Base-by-base conservation (phyloP, 495 filamentous ascomycete genomes). In the Daldinia caldariorum region DNA sequence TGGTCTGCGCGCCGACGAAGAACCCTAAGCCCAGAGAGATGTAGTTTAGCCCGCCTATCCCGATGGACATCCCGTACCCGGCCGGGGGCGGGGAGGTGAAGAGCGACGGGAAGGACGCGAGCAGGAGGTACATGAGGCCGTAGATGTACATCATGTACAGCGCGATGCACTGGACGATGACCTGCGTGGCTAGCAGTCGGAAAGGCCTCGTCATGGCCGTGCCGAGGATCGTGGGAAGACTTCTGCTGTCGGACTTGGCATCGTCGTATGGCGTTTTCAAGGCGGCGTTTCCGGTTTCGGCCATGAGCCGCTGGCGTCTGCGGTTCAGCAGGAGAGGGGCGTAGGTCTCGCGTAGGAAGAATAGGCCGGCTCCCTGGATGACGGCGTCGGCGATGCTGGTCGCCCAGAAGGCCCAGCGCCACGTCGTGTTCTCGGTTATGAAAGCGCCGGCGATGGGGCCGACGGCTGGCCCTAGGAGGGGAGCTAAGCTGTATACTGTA, bases 321-420 rank as follows among this genome's bases (percentile, higher is more conserved):
- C 79, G 72, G 12, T 77, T 74, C 0, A 93, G 84, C 7, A 93
- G 80, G 39, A 83, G 83, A 0, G 90, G 90, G 0, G 82, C 82
- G 77, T 93, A 93, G 6, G 90, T 92, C 77, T 93, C 90, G 59
- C 84, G 86, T 0, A 94, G 83, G 72, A 88, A 87, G 74, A 92
- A 87, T 4, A 93, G 61, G 3, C 90, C 92, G 1, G 82, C 79
- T 22, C 85, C 4, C 73, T 92, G 90, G 62, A 93, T 85, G 9
- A 88, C 20, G 2, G 74, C 88, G 70, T 89, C 88, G 6, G 83
- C 84, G 59, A 92, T 89, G 0, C 88, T 85, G 8, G 86, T 87
- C 7, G 84, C 79, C 75, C 85, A 86, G 79, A 93, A 92, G 29
- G 86, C 80, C 90, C 90, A 93, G 39, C 89, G 82, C 90, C 90